A percentile compares a stretch with the other conserved stretches of the same genome.
Conservation (phyloP, 805 yeast species). For the Pichia deserticola region DNA sequence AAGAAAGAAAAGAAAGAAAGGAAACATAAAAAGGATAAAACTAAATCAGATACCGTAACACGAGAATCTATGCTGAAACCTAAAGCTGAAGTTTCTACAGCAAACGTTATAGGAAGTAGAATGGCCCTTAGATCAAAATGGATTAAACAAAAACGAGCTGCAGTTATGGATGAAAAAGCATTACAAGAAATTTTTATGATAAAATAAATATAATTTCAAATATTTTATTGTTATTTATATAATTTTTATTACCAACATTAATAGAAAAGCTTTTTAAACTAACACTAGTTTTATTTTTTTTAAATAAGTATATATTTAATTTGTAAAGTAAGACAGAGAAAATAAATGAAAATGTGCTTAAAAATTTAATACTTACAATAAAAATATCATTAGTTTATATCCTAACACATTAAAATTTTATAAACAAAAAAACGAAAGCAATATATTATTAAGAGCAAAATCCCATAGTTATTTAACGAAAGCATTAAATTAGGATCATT, state of each 20-base stretch:
- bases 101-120: constrained; percentile 41
- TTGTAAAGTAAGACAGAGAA: too few species aligned
- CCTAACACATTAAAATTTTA: too few species aligned
- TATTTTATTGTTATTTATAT: too few species aligned
- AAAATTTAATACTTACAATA: too few species aligned
- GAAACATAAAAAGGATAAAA: constrained; percentile 26
- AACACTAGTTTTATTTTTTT: too few species aligned
- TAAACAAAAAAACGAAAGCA: too few species aligned
- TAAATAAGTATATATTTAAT: too few species aligned
- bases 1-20: constrained; percentile 14
- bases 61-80: constrained; percentile 38
- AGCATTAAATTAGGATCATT: constrained; percentile 1
- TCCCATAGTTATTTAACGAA: too few species aligned
- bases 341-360: too few species aligned
- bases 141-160: constrained; percentile 86
- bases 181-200: constrained; percentile 92
- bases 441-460: too few species aligned
- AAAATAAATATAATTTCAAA: constrained; percentile 9
- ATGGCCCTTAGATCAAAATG: constrained; percentile 75
- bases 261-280: too few species aligned
- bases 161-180: constrained; percentile 83
- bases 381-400: too few species aligned
- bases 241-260: background rate
- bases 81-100: constrained; percentile 20
- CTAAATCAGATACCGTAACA: constrained; percentile 27